phyloP scores from a whole-genome alignment of 2,329 filamentous ascomycete genomes.

The Sarocladiaceae sp. region DNA sequence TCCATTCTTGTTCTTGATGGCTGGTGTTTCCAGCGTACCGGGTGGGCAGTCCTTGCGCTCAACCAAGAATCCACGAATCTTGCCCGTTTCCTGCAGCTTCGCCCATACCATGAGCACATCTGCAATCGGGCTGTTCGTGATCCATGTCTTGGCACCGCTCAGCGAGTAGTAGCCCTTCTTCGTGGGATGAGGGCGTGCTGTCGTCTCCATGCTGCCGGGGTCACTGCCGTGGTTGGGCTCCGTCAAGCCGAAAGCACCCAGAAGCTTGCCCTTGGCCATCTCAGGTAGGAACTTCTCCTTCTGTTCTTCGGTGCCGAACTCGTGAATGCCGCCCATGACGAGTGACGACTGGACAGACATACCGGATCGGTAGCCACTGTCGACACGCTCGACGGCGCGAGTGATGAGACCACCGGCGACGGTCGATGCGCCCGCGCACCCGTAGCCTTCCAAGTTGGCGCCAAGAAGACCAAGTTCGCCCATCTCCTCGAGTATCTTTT shows the following conservation, averaged over 20 bases:
- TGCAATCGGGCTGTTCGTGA: slow-evolving; percentile 88
- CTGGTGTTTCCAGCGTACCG: slow-evolving; percentile 85
- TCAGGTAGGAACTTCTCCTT: slow-evolving; percentile 79
- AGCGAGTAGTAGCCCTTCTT: slow-evolving; percentile 79
- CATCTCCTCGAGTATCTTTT: slow-evolving; percentile 85
- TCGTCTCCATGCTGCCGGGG: slow-evolving; percentile 85
- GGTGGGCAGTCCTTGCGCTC: slow-evolving; percentile 81
- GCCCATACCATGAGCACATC: slow-evolving; percentile 89
- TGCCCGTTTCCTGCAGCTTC: slow-evolving; percentile 84
- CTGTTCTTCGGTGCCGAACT: slow-evolving; percentile 81
- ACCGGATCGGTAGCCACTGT: slow-evolving; percentile 86
- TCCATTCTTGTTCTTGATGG: slow-evolving; percentile 93
- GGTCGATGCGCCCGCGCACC: slow-evolving; percentile 80
- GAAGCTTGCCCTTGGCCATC: slow-evolving; percentile 76
- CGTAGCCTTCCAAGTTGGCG: slow-evolving; percentile 81
- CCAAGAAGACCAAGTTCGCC: slow-evolving; percentile 86
- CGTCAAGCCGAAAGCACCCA: slow-evolving; percentile 86
- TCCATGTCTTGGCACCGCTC: slow-evolving; percentile 88
- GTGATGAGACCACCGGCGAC: slow-evolving; percentile 89
- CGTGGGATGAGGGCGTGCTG: slow-evolving; percentile 76
- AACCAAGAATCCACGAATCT: slow-evolving; percentile 89
- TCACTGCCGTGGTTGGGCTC: slow-evolving; percentile 93
- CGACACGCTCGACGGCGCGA: slow-evolving; percentile 83
- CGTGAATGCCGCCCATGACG: slow-evolving; percentile 89
- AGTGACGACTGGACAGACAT: slow-evolving; percentile 93